Evolutionary conservation across 352 stramenopile genomes (phyloP).

Genomic region (Phytophthora hybrid): DNA sequence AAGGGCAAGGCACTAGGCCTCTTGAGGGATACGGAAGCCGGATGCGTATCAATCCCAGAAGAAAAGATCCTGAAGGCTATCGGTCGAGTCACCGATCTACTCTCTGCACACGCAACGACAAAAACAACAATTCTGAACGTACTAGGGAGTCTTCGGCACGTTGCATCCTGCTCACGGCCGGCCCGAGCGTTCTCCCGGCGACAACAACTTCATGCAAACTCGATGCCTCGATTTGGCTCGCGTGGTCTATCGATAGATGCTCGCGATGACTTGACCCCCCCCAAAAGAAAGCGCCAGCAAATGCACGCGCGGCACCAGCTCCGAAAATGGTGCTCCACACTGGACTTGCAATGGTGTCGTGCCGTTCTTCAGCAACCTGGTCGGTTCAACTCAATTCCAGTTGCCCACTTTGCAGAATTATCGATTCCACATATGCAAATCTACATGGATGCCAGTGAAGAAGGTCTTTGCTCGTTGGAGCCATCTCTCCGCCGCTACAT

Average conservation of each 20-base stretch:
- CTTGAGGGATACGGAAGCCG: constrained; percentile 13
- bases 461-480: constrained; percentile 21
- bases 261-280: no score
- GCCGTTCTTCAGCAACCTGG: neutral
- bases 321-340: no score
- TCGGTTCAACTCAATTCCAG: constrained; percentile 24
- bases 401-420: constrained; percentile 14
- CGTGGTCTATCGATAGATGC: neutral
- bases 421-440: constrained; percentile 12
- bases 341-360: constrained; percentile 13
- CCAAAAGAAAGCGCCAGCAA: no score
- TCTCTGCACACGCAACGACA: neutral
- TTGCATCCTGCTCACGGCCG: constrained; percentile 1
- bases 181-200: constrained; percentile 12
- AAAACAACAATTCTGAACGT: constrained; percentile 1
- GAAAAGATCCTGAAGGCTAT: constrained; percentile 21
- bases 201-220: neutral
- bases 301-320: no score
- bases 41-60: constrained; percentile 17
- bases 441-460: constrained; percentile 28
- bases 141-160: constrained; percentile 14
- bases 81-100: neutral
- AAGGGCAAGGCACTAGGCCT: constrained; percentile 18
- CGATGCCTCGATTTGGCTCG: neutral
- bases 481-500: constrained; percentile 1